Evolutionary conservation across 1,139 yeast species (phyloP).

Genomic region (Geotrichum phurueaensis): DNA sequence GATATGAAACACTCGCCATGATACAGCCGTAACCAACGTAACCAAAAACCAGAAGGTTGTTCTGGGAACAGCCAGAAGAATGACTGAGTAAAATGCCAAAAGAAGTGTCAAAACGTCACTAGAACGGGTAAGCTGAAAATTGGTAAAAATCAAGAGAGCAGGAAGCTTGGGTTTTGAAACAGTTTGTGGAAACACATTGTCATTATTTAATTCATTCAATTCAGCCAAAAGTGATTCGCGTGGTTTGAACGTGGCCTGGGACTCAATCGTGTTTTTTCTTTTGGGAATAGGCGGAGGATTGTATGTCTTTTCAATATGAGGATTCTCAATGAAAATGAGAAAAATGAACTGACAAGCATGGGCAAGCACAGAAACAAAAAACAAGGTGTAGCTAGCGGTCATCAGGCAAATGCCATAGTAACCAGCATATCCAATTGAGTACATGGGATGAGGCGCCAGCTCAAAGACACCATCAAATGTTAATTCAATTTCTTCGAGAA

Average conservation of each 20-base stretch:
- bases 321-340: constrained; percentile 72
- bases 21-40: constrained; percentile 47
- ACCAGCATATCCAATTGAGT: constrained; percentile 83
- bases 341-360: constrained; percentile 77
- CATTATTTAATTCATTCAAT: not conserved
- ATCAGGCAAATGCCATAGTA: constrained; percentile 80
- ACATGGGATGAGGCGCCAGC: constrained; percentile 92
- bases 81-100: constrained; percentile 41
- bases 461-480: constrained; percentile 89
- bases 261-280: constrained; percentile 16
- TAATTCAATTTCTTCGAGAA: constrained; percentile 70
- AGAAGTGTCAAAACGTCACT: constrained; percentile 57
- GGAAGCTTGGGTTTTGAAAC: constrained; percentile 19
- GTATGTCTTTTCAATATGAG: constrained; percentile 81
- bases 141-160: constrained; percentile 57
- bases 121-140: constrained; percentile 61
- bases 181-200: not conserved
- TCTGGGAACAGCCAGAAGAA: constrained; percentile 44
- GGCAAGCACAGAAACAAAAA: constrained; percentile 66
- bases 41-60: constrained; percentile 30
- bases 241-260: constrained; percentile 10
- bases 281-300: constrained; percentile 34
- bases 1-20: constrained; percentile 50
- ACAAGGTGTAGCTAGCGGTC: constrained; percentile 67
- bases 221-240: constrained; percentile 4